Evolutionary conservation across 768 basidiomycete species (phyloP).

Genomic region (Lactarius hatsudake): DNA sequence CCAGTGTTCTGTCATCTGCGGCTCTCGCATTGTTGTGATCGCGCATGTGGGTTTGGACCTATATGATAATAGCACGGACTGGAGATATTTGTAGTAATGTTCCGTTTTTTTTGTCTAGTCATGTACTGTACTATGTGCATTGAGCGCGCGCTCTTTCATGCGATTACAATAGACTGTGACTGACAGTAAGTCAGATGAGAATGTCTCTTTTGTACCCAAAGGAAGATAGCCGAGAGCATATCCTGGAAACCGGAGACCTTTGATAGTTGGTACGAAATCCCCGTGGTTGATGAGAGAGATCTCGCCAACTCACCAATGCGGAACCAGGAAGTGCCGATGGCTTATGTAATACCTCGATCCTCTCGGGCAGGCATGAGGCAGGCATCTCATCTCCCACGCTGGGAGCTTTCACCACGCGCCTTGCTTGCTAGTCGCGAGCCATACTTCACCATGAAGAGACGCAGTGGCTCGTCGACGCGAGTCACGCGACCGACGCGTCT

Average conservation of each 20-base stretch:
- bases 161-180: background rate
- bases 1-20: background rate
- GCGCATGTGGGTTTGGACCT: background rate
- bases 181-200: background rate
- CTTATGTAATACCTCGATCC: background rate
- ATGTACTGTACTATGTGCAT: background rate
- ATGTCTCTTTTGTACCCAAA: background rate
- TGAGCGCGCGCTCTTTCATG: background rate
- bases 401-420: too few relatives aligned
- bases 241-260: background rate
- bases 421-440: background rate
- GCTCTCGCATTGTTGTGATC: conserved; percentile 8
- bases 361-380: background rate
- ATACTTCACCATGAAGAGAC: conserved; percentile 18
- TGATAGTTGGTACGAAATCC: background rate
- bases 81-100: background rate
- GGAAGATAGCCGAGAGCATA: background rate
- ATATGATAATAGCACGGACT: background rate
- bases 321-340: background rate
- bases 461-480: background rate
- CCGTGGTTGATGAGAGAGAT: background rate
- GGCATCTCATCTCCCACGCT: too few relatives aligned
- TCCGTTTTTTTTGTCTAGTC: background rate
- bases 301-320: background rate
- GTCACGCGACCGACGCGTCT: conserved; percentile 8